Percentiles rank a stretch among this genome's conserved stretches.
Conservation (phyloP, 306 rosid genomes). For the Trichosanthes cucumerina region DNA sequence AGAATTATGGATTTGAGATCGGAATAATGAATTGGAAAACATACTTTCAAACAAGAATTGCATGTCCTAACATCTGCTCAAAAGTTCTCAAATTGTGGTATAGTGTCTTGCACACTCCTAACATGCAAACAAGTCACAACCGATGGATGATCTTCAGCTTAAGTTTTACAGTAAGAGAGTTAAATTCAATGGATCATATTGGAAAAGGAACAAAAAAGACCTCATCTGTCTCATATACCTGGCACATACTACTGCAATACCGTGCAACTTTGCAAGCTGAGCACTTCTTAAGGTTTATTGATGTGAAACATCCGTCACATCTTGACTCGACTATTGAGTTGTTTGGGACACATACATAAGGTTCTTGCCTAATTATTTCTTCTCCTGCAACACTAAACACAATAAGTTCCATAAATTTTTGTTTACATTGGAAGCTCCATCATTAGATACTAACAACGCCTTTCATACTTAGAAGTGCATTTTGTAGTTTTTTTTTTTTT, state of each 20-base stretch:
- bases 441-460: neutral
- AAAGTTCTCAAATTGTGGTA: neutral
- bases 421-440: neutral
- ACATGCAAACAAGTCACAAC: neutral
- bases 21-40: neutral
- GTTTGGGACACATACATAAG: slow-evolving; percentile 60
- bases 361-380: slow-evolving; percentile 59
- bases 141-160: neutral
- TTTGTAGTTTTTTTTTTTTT: neutral
- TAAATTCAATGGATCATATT: neutral
- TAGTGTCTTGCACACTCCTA: neutral
- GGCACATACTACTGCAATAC: slow-evolving; percentile 58
- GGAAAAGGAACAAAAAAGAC: neutral
- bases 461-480: neutral
- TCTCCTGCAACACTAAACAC: slow-evolving; percentile 43
- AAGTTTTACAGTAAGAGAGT: neutral
- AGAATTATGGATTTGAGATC: neutral
- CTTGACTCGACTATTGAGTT: slow-evolving; percentile 33
- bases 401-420: neutral
- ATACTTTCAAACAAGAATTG: neutral
- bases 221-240: slow-evolving; percentile 27
- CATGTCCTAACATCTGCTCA: neutral
- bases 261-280: slow-evolving; percentile 48
- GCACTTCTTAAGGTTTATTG: slow-evolving; percentile 52
- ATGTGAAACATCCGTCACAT: slow-evolving; percentile 56